These are phyloP conservation scores for Pezicula neosporulosa DNA, from an alignment of 2,329 filamentous ascomycete genomes.

Conservation along the genomic window DNA sequence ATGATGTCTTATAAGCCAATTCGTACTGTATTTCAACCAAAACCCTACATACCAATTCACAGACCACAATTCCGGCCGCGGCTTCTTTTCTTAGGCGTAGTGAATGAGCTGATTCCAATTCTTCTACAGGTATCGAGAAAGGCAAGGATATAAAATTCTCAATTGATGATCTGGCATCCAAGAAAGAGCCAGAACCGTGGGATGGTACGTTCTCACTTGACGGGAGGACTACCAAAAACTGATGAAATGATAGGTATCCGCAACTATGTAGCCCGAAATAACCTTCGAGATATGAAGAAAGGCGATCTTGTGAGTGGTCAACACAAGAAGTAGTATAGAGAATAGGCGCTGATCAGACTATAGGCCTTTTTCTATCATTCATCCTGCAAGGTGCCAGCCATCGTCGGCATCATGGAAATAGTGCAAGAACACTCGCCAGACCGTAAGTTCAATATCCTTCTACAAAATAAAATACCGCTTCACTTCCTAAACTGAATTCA, in stretches of 20 bases:
- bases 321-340: too few species aligned
- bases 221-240: slow-evolving; percentile 6
- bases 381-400: slow-evolving; percentile 84
- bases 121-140: slow-evolving; percentile 50
- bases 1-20: too few species aligned
- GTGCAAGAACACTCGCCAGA: slow-evolving; percentile 81
- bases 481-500: slow-evolving; percentile 1
- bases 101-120: too few species aligned
- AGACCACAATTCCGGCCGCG: too few species aligned
- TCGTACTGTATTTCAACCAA: too few species aligned
- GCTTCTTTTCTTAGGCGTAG: too few species aligned
- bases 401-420: slow-evolving; percentile 86
- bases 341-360: too few species aligned
- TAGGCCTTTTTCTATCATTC: slow-evolving; percentile 90
- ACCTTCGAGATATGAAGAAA: slow-evolving; percentile 85
- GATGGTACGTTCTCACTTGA: slow-evolving; percentile 58
- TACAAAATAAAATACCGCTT: slow-evolving; percentile 1
- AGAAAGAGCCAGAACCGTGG: slow-evolving; percentile 81
- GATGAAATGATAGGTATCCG: slow-evolving; percentile 37
- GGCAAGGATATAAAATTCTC: slow-evolving; percentile 89
- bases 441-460: slow-evolving; percentile 38
- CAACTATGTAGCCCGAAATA: slow-evolving; percentile 71
- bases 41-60: too few species aligned
- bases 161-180: slow-evolving; percentile 80
- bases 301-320: slow-evolving; percentile 62